Base-by-base conservation (phyloP, 768 basidiomycete species). In the Auriscalpium orientale region DNA sequence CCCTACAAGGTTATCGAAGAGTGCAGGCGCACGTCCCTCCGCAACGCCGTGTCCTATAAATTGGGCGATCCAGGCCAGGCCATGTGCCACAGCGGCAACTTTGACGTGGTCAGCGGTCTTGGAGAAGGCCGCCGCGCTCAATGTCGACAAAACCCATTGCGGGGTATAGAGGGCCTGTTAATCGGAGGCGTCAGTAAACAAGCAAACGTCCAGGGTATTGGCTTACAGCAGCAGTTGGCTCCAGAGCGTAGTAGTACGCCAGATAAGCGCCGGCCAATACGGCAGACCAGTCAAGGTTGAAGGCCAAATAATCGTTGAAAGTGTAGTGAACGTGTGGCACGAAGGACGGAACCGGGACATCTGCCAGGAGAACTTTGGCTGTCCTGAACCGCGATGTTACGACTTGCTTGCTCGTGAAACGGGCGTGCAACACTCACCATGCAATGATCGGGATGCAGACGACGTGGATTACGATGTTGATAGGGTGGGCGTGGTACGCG, bases 21-120 rank as follows among this genome's bases (percentile, higher is more conserved):
- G 72, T 0, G 95, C 95, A 2, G 95, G 95, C 0, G 94, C 85
- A 36, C 95, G 82, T 49, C 82, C 81, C 71, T 98, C 95, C 20
- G 87, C 88, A 28, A 89, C 66, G 21, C 88, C 91, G 67, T 98
- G 95, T 9, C 93, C 93, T 43, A 88, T 60, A 71, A 98, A 95
- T 68, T 98, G 95, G 5, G 82, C 83, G 49, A 94, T 75, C 95
- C 95, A 98, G n/a, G 80, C 81, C n/a, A 77, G 65, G 21, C 69
- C 76, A 62, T 92, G 89, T 0, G 91, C 60, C 4, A 75, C 58
- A 33, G 70, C 70, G 0, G 87, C 90, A 43, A 78, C 66, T 12
- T 72, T 72, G 46, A 86, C 67, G 44, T 80, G 76, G n/a, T 78
- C 75, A 1, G 81, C 70, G 20, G 76, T 73, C 33, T 82, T 69